Percentiles rank a stretch among this genome's conserved stretches.
These are phyloP conservation scores for Salvia splendens DNA, from an alignment of 257 asterid species.

Conservation along the genomic window DNA sequence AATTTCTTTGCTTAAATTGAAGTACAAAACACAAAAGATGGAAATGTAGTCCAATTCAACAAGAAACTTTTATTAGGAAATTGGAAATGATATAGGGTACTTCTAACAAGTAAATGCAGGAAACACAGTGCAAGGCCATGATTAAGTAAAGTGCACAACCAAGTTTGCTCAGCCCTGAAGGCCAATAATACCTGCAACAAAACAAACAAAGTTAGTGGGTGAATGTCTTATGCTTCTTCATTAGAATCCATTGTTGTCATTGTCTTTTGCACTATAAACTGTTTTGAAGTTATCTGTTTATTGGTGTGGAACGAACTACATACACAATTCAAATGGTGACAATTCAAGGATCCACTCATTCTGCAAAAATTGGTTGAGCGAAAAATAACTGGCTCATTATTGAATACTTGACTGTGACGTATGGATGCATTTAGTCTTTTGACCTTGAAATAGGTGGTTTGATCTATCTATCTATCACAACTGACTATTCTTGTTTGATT, in stretches of 20 bases:
- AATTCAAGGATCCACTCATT: neutral
- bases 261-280: neutral
- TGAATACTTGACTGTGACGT: too few species aligned
- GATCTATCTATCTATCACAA: too few species aligned
- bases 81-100: conserved; percentile 10
- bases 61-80: conserved; percentile 33
- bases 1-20: conserved; percentile 10
- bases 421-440: too few species aligned
- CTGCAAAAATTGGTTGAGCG: too few species aligned
- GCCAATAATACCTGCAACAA: conserved; percentile 77
- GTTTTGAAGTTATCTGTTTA: neutral
- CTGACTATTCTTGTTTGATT: neutral
- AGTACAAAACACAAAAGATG: conserved; percentile 16
- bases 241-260: neutral
- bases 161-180: conserved; percentile 68
- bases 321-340: neutral
- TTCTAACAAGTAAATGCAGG: conserved; percentile 22
- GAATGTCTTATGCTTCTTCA: neutral
- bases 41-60: conserved; percentile 19
- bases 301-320: neutral
- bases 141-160: neutral
- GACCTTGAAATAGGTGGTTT: too few species aligned
- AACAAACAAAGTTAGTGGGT: neutral
- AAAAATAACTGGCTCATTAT: too few species aligned
- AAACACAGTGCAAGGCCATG: neutral